These are phyloP conservation scores for Picea abies DNA, from an alignment of 83 land plant species.

Conservation along the genomic window DNA sequence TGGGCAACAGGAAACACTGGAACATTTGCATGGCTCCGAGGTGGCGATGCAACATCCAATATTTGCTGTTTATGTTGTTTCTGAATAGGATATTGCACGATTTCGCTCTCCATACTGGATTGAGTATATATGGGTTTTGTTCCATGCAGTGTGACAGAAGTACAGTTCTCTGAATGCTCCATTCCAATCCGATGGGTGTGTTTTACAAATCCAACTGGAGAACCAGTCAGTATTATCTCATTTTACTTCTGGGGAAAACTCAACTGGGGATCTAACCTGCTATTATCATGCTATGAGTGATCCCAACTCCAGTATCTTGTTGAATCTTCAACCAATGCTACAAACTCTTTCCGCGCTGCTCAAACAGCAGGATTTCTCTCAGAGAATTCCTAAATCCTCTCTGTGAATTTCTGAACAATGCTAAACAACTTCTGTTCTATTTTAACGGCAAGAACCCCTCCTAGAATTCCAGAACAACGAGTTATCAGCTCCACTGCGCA, in stretches of 20 bases:
- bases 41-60: not conserved
- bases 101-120: slow-evolving; percentile 4
- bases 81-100: not conserved
- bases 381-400: no score
- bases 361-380: no score
- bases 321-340: no score
- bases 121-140: slow-evolving; percentile 4
- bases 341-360: no score
- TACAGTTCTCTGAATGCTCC: slow-evolving; percentile 45
- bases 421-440: no score
- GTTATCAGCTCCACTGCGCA: no score
- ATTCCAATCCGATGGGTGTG: not conserved
- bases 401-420: no score
- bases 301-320: no score
- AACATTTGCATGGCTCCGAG: not conserved
- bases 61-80: not conserved
- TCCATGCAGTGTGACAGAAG: slow-evolving; percentile 37
- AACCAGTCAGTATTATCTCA: not conserved
- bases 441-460: no score
- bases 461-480: no score
- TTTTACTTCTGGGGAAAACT: not conserved
- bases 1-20: not conserved
- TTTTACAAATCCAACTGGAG: not conserved
- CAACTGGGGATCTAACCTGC: no score
- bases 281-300: no score